Conservation (phyloP, 2,329 filamentous ascomycete species). For the Cercospora janseana region DNA sequence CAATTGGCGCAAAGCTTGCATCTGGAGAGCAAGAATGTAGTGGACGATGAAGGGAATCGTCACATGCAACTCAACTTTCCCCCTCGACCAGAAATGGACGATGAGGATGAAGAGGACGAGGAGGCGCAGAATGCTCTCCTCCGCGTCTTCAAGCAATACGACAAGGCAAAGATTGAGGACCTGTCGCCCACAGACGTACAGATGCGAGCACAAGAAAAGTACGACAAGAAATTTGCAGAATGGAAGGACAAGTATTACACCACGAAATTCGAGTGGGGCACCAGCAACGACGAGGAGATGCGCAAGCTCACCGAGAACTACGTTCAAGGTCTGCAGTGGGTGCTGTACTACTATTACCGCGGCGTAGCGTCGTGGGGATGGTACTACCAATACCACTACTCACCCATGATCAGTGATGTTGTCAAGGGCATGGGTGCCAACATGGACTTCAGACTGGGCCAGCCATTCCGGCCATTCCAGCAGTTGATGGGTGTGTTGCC, state of each 20-base stretch:
- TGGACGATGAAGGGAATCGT: slow-evolving; percentile 63
- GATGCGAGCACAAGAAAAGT: slow-evolving; percentile 75
- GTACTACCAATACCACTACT: slow-evolving; percentile 97
- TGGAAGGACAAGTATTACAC: slow-evolving; percentile 97
- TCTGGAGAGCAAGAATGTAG: slow-evolving; percentile 63
- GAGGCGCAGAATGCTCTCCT: slow-evolving; percentile 79
- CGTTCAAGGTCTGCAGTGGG: slow-evolving; percentile 96
- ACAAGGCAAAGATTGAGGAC: slow-evolving; percentile 83
- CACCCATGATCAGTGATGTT: slow-evolving; percentile 95
- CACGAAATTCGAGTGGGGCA: slow-evolving; percentile 85
- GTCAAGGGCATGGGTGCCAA: slow-evolving; percentile 82
- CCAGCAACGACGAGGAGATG: slow-evolving; percentile 77
- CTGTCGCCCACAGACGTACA: slow-evolving; percentile 75
- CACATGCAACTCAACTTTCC: slow-evolving; percentile 65
- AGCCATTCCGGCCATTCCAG: slow-evolving; percentile 91
- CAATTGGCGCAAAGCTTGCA: slow-evolving; percentile 71
- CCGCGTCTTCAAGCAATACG: slow-evolving; percentile 84
- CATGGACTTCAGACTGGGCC: slow-evolving; percentile 87
- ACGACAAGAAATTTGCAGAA: slow-evolving; percentile 81
- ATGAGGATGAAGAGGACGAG: slow-evolving; percentile 73
- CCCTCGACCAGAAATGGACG: slow-evolving; percentile 48
- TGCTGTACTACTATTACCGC: slow-evolving; percentile 95
- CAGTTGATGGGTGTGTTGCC: slow-evolving; percentile 98
- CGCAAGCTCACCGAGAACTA: slow-evolving; percentile 89
- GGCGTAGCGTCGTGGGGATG: slow-evolving; percentile 98